Percentiles rank a stretch among this genome's conserved stretches.
phyloP scores from a whole-genome alignment of 73 alveolate species.

The Paramecium pentaurelia region DNA sequence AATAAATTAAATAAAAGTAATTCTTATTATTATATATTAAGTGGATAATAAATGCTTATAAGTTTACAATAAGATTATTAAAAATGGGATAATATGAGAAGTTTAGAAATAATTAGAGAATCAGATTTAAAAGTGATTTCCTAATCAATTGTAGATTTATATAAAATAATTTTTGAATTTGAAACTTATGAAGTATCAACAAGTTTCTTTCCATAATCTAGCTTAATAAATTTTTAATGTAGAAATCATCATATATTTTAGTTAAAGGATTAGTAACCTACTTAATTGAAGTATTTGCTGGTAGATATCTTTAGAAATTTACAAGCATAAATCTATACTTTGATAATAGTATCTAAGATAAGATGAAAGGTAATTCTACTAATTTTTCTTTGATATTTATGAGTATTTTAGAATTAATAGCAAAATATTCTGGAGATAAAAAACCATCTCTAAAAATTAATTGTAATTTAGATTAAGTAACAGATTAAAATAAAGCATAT shows the following conservation, averaged over 20 bases:
- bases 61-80: conserved; percentile 14
- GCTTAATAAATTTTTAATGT: neutral
- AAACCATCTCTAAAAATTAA: neutral
- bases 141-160: neutral
- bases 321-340: neutral
- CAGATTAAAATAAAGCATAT: neutral
- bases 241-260: neutral
- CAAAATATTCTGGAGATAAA: neutral
- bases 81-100: conserved; percentile 52
- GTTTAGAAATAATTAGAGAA: conserved; percentile 13
- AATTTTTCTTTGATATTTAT: neutral
- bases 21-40: neutral
- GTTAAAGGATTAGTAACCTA: neutral
- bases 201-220: neutral
- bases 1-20: neutral
- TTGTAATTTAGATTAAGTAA: conserved; percentile 20
- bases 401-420: conserved; percentile 1
- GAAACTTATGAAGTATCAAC: conserved; percentile 24
- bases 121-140: conserved; percentile 30
- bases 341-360: conserved; percentile 4
- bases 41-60: neutral
- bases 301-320: neutral
- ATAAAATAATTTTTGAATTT: neutral
- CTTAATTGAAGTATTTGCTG: conserved; percentile 2
- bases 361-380: conserved; percentile 1